A percentile compares a stretch with the other conserved stretches of the same genome.
phyloP scores from a whole-genome alignment of 2,329 filamentous ascomycete species.

The Claviceps citrina region DNA sequence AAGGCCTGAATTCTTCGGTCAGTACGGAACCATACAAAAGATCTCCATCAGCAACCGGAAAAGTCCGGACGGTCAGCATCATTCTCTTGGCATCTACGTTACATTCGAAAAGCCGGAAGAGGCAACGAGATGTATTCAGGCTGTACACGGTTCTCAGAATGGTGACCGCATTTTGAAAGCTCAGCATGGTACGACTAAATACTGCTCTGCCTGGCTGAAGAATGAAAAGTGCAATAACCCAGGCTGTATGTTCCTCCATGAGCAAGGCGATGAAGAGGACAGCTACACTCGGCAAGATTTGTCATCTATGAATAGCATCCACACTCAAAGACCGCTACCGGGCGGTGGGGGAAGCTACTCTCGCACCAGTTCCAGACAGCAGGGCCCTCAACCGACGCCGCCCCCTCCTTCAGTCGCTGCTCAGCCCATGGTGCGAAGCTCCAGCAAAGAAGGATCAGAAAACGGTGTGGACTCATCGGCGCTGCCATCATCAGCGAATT shows the following conservation, averaged over 20 bases:
- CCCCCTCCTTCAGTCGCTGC: conserved; percentile 28
- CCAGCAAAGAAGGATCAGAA: conserved; percentile 63
- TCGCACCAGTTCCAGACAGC: conserved; percentile 38
- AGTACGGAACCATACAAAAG: conserved; percentile 96
- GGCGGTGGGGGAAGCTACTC: conserved; percentile 35
- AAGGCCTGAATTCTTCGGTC: conserved; percentile 86
- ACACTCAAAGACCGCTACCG: conserved; percentile 55
- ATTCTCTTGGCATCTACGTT: conserved; percentile 94
- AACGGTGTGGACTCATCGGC: conserved; percentile 67
- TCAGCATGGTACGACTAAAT: conserved; percentile 82
- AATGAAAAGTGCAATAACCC: conserved; percentile 90
- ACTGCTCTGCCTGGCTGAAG: conserved; percentile 91
- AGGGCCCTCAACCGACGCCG: conserved; percentile 23
- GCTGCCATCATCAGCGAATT: conserved; percentile 84
- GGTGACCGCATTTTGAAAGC: conserved; percentile 73
- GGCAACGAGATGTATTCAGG: conserved; percentile 74
- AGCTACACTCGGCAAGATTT: conserved; percentile 90
- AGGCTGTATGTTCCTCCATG: conserved; percentile 95
- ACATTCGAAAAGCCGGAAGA: conserved; percentile 89
- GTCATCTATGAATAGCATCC: conserved; percentile 84
- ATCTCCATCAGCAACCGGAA: conserved; percentile 97
- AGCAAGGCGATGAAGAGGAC: conserved; percentile 94
- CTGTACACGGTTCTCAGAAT: conserved; percentile 84
- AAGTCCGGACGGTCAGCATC: conserved; percentile 56
- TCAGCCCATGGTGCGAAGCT: conserved; percentile 57